These are phyloP conservation scores for Pythium chondricola DNA, from an alignment of 352 stramenopile genomes.

Conservation along the genomic window DNA sequence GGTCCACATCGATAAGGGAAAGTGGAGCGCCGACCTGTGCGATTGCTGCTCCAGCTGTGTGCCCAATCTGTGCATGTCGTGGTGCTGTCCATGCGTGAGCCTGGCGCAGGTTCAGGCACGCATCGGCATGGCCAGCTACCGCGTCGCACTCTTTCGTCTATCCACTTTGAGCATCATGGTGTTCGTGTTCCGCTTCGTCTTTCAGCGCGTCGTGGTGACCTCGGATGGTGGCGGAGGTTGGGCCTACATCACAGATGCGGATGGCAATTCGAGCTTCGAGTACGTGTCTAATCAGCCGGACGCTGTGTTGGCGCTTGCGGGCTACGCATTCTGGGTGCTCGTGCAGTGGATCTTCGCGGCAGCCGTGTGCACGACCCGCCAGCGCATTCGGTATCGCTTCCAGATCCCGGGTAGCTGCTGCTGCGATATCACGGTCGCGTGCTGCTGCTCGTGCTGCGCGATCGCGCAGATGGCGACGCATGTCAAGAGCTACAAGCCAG, in stretches of 20 bases:
- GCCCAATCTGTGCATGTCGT: conserved; percentile 24
- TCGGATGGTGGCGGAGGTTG: background rate
- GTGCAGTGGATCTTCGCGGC: background rate
- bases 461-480: conserved; percentile 18
- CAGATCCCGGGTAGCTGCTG: conserved; percentile 11
- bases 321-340: background rate
- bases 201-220: conserved; percentile 8
- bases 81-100: conserved; percentile 22
- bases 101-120: conserved; percentile 15
- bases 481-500: conserved; percentile 16
- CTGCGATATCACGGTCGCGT: conserved; percentile 12
- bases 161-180: too few species aligned
- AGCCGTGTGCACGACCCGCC: background rate
- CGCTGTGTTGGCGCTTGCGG: background rate
- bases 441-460: conserved; percentile 20
- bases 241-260: background rate
- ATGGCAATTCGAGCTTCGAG: conserved; percentile 5
- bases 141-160: background rate
- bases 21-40: conserved; percentile 19
- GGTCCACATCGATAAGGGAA: background rate
- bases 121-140: conserved; percentile 9
- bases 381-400: conserved; percentile 12
- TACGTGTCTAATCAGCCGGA: background rate
- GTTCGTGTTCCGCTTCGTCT: conserved; percentile 9
- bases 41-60: conserved; percentile 22